Percentiles rank a stretch among this genome's conserved stretches.
phyloP scores from a whole-genome alignment of 495 filamentous ascomycete genomes.

The Rostrohypoxylon terebratum region DNA sequence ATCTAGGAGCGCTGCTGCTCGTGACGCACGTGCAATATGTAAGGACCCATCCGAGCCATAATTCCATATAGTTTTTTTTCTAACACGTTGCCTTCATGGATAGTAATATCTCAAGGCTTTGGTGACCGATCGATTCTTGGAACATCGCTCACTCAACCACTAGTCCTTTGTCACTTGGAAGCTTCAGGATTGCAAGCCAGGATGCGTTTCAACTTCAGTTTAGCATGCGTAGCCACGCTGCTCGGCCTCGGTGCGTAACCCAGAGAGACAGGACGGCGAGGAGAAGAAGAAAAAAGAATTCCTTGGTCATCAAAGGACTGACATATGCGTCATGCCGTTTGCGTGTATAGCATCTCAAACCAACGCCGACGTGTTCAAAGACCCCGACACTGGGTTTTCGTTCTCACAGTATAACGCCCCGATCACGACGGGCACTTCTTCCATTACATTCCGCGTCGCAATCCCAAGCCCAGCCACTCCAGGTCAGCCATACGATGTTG shows the following conservation, averaged over 20 bases:
- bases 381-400: conserved; percentile 63
- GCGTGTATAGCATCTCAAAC: conserved; percentile 27
- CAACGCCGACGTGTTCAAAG: conserved; percentile 51
- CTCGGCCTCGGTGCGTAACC: conserved; percentile 43
- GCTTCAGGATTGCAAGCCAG: conserved; percentile 20
- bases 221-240: conserved; percentile 40
- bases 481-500: conserved; percentile 52
- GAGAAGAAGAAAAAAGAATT: background rate
- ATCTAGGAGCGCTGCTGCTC: conserved; percentile 7
- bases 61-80: background rate
- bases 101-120: conserved; percentile 8
- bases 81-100: conserved; percentile 11
- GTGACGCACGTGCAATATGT: conserved; percentile 29
- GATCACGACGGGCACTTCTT: conserved; percentile 52
- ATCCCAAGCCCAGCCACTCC: conserved; percentile 48
- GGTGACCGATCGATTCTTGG: background rate
- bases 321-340: conserved; percentile 9
- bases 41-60: conserved; percentile 14
- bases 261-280: background rate
- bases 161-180: background rate
- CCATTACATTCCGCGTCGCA: conserved; percentile 57
- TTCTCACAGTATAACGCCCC: conserved; percentile 57
- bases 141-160: background rate
- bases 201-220: conserved; percentile 46
- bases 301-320: background rate